Evolutionary conservation across 805 yeast genomes (phyloP).

Genomic region (Pichia nakasei): DNA sequence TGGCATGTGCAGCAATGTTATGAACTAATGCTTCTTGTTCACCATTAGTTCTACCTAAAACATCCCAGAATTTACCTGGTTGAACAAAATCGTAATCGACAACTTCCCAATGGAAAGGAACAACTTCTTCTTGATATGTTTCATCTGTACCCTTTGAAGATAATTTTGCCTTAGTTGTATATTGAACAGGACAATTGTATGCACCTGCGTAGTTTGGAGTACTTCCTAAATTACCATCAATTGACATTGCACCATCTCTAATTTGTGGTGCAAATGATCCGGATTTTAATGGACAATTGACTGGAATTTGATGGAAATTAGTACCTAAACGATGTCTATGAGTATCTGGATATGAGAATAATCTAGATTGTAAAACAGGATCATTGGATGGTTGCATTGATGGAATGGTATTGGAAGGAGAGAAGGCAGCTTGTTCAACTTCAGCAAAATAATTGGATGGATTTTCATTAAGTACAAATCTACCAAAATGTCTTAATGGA

Average conservation of each 20-base stretch:
- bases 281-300: conserved; percentile 67
- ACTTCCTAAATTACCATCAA: conserved; percentile 63
- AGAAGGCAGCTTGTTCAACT: conserved; percentile 77
- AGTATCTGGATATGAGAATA: conserved; percentile 78
- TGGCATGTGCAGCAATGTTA: conserved; percentile 71
- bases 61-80: conserved; percentile 70
- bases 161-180: conserved; percentile 31
- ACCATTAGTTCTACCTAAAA: conserved; percentile 65
- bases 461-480: conserved; percentile 68
- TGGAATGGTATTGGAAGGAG: conserved; percentile 80
- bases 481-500: conserved; percentile 83
- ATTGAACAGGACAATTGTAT: conserved; percentile 40
- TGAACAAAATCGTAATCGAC: conserved; percentile 66
- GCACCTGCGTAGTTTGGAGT: conserved; percentile 69
- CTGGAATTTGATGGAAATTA: conserved; percentile 80
- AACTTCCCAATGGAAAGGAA: conserved; percentile 80
- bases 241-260: conserved; percentile 75
- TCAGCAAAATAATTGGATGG: conserved; percentile 85
- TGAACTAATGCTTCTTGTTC: conserved; percentile 80
- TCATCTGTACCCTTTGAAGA: conserved; percentile 24
- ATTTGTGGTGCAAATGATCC: conserved; percentile 56
- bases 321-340: conserved; percentile 75
- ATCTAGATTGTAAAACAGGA: conserved; percentile 74
- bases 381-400: conserved; percentile 77
- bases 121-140: conserved; percentile 27